These are phyloP conservation scores for Gleditsia sinensis DNA, from an alignment of 306 rosid species.

Conservation along the genomic window DNA sequence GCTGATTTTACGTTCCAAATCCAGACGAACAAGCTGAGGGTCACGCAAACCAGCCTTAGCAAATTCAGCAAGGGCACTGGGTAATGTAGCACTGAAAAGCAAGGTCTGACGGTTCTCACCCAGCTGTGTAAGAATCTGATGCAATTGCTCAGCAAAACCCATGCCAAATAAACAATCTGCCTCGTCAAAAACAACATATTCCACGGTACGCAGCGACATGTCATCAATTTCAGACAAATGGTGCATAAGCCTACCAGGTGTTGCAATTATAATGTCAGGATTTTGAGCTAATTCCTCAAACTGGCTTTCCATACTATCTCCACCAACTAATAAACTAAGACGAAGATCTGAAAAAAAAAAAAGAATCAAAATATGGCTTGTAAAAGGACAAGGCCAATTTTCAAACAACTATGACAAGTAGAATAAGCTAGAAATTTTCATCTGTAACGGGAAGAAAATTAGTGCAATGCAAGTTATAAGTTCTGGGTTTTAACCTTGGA, in stretches of 20 bases:
- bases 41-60: constrained; percentile 96
- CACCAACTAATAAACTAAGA: constrained; percentile 88
- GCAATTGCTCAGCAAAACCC: constrained; percentile 95
- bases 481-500: constrained; percentile 52
- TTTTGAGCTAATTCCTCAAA: constrained; percentile 83
- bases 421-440: background rate
- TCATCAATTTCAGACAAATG: constrained; percentile 89
- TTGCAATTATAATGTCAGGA: constrained; percentile 90
- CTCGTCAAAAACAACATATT: constrained; percentile 93
- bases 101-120: constrained; percentile 88
- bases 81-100: constrained; percentile 91
- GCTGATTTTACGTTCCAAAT: constrained; percentile 84
- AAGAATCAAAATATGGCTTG: background rate
- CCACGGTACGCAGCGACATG: constrained; percentile 78
- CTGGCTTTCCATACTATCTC: constrained; percentile 92
- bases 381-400: background rate
- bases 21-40: constrained; percentile 86
- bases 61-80: constrained; percentile 94
- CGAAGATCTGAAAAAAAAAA: constrained; percentile 64
- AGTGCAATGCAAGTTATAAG: background rate
- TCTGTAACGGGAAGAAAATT: background rate
- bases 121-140: constrained; percentile 71
- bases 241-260: constrained; percentile 98
- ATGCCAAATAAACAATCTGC: constrained; percentile 81
- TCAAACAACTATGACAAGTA: background rate